Base-by-base conservation (phyloP, 2,329 filamentous ascomycete species). In the Laburnicola sp. region DNA sequence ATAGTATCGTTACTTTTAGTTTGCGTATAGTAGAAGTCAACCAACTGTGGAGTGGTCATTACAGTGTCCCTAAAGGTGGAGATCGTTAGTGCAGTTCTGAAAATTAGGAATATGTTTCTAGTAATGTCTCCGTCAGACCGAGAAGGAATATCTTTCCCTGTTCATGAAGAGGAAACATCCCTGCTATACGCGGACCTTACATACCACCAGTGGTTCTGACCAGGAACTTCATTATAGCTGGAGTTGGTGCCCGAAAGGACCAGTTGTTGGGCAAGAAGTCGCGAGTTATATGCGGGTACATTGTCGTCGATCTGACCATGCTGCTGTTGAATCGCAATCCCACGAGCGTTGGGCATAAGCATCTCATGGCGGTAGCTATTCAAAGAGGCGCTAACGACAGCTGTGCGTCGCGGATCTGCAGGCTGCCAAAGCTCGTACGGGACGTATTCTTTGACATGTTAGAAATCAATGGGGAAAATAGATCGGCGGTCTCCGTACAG, bases 261-360 rank as follows among this genome's bases (percentile, higher is more conserved):
- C 9, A 82, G 65, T 36, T 81, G 69, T 51, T 80, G 75, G 38
- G 76, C 74, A 66, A 85, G 78, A 7, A 82, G 66, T 6, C 82
- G 74, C 3, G 81, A 83, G 63, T 85, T 77, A 57, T 82, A 84
- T 4, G 75, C 70, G 0, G 82, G 82, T 2, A 85, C 82, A 59
- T 85, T 85, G 56, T 82, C 80, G 59, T 85, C 82, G 7, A 69
- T 60, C 26, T 75, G 72, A 4, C 82, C 82, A 64, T 85, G 82
- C 54, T 84, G 82, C 57, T 82, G 79, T 31, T 82, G 64, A 2
- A 84, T 73, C 1, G 79, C 79, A 25, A 83, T 80, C 6, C 76
- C 80, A 32, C 72, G 73, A 11, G 76, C 66, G 53, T 85, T 85
- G 2, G 73, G 65, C 48, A 79, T 66, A 9, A 85, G 70, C 51